These are phyloP conservation scores for Aspergillus pseudonomiae DNA, from an alignment of 2,329 filamentous ascomycete species.

Conservation along the genomic window DNA sequence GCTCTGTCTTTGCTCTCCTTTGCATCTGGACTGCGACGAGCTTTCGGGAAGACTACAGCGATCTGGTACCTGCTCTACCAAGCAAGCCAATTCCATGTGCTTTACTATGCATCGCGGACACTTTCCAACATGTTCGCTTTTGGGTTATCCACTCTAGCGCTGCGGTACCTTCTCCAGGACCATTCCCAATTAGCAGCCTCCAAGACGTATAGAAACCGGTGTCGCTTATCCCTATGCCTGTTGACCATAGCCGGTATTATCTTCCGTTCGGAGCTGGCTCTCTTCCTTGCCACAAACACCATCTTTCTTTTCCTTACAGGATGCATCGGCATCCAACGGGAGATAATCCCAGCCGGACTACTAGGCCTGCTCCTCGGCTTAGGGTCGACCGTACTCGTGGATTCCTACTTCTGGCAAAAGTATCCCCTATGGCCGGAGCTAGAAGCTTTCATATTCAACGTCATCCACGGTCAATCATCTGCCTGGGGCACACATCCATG, in stretches of 20 bases:
- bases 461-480: conserved; percentile 77
- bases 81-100: conserved; percentile 84
- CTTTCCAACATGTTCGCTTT: conserved; percentile 98
- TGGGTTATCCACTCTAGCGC: conserved; percentile 57
- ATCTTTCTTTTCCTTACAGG: conserved; percentile 63
- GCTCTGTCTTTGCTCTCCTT: conserved; percentile 69
- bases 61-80: conserved; percentile 81
- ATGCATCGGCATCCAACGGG: conserved; percentile 54
- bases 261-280: conserved; percentile 86
- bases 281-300: conserved; percentile 72
- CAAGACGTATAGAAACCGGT: conserved; percentile 47
- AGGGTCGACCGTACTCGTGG: conserved; percentile 69
- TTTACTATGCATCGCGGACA: conserved; percentile 90
- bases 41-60: conserved; percentile 69
- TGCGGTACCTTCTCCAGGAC: conserved; percentile 55
- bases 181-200: conserved; percentile 14
- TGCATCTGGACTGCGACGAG: conserved; percentile 62
- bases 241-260: conserved; percentile 79
- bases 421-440: conserved; percentile 86
- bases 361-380: conserved; percentile 69
- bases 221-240: conserved; percentile 69
- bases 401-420: conserved; percentile 91
- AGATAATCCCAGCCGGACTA: conserved; percentile 68
- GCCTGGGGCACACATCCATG: conserved; percentile 87
- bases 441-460: conserved; percentile 88